Evolutionary conservation across 495 filamentous ascomycete species (phyloP), one percentile per base, ranked within the genome.

Genomic region (Bombardia bombarda): DNA sequence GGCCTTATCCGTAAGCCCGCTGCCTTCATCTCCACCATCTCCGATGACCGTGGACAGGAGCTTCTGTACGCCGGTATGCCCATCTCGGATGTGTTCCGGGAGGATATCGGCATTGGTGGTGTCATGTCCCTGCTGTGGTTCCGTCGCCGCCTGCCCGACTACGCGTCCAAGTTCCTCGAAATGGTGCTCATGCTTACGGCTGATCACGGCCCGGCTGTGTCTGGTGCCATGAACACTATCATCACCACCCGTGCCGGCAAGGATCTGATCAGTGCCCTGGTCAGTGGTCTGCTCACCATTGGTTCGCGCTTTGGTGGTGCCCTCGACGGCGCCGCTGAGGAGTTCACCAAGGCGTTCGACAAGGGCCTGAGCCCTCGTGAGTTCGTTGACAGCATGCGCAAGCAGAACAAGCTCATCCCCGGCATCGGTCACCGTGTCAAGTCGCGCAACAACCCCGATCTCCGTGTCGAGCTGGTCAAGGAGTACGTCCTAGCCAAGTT

Each of bases 181-280:
- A 98, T 98, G 92, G 93, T 98, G 52, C 89, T 98, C 65, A 98
- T 98, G 92, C 80, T 98, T 62, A 98, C 92, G 56, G 92, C 92
- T 54, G 92, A 98, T 62, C 92, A 98, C 80, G 92, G 92, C 69
- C 92, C 92, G 32, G 92, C 92, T 58, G 92, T 98, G 48, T 98
- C 92, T 52, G 92, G 92, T 73, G 92, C 92, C 56, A 98, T 98
- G 92, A 98, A 98, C 82, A 98, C 92, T 50, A 98, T 98, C 69
- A 97, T 98, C 66, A 98, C 92, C 42, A 98, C 92, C 35, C 84
- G 92, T 80, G 92, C 92, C 43, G 92, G 92, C 60, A 98, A 98
- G 76, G 92, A 98, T 68, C 75, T 98, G 50, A 95, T 98, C 75
- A 87, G 81, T 56, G 84, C 92, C 30, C 75, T 98, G 41, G 92